Evolutionary conservation across 2,329 filamentous ascomycete species (phyloP), one percentile per base, ranked within the genome.

Genomic region (Aspergillus puulaauensis): DNA sequence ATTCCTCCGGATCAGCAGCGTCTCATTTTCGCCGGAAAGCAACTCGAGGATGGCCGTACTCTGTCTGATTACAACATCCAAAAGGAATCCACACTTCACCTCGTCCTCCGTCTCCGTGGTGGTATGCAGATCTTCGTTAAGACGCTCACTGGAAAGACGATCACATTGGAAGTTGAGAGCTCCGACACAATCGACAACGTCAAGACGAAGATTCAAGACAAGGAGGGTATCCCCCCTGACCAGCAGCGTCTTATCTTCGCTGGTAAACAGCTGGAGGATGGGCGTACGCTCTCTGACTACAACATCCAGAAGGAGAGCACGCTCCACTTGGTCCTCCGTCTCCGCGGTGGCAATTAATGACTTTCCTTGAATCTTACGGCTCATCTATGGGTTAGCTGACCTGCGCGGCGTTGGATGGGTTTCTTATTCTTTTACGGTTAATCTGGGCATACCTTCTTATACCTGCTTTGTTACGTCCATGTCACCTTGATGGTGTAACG

Each of bases 61-160:
- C 82, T 97, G 0, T 89, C 86, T 51, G 93, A 97, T 75, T 97
- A 97, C 86, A 97, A 97, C 81, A 97, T 97, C 47, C 93, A 98
- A 77, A 93, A 93, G 80, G 90, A 93, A 72, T 90, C 87, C 1
- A 93, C 90, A 0, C 83, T 93, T 1, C 90, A 93, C 74, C 74
- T 93, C 56, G 90, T 93, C 47, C 86, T 93, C 23, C 88, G 90
- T 72, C 86, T 93, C 6, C 89, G 90, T 78, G 89, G 89, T 82
- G 89, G 89, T 77, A 91, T 90, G 88, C 83, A 93, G 69, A 92
- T 92, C 65, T 93, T 93, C 65, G 90, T 93, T 72, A 93, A 91
- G 83, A 91, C 89, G 0, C 79, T 93, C 1, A 93, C 90, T 0
- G 86, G 86, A 33, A 88, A 88, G 82, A 89, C 86, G 0, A 88